Percentiles rank a stretch among this genome's conserved stretches.
phyloP scores from a whole-genome alignment of 192 early-diverging fungal genomes.

The Mycoemilia scoparia region DNA sequence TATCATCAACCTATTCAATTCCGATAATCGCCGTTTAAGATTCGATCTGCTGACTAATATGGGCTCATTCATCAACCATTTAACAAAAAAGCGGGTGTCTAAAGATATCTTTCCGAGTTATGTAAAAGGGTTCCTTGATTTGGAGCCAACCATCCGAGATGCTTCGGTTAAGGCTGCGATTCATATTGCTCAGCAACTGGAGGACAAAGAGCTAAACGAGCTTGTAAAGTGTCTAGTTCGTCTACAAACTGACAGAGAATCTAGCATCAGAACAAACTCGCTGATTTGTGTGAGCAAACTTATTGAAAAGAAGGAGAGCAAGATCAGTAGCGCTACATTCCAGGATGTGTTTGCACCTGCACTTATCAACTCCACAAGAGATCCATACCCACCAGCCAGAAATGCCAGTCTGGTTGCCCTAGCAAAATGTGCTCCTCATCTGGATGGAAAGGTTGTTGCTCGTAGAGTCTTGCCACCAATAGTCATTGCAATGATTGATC shows the following conservation, averaged over 20 bases:
- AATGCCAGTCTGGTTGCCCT: slow-evolving; percentile 60
- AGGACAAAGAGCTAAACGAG: slow-evolving; percentile 35
- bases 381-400: slow-evolving; percentile 75
- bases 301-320: slow-evolving; percentile 33
- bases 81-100: slow-evolving; percentile 46
- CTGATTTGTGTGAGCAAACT: slow-evolving; percentile 92
- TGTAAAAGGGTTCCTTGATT: slow-evolving; percentile 75
- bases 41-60: slow-evolving; percentile 72
- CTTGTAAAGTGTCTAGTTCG: slow-evolving; percentile 75
- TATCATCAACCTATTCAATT: slow-evolving; percentile 69
- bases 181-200: slow-evolving; percentile 48
- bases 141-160: slow-evolving; percentile 78
- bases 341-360: slow-evolving; percentile 69
- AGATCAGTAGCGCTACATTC: slow-evolving; percentile 51
- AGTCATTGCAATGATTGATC: slow-evolving; percentile 17
- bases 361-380: slow-evolving; percentile 60
- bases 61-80: slow-evolving; percentile 43
- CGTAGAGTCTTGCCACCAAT: slow-evolving; percentile 55
- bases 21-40: slow-evolving; percentile 71
- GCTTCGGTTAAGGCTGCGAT: slow-evolving; percentile 73
- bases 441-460: slow-evolving; percentile 49
- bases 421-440: slow-evolving; percentile 52
- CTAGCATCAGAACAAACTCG: slow-evolving; percentile 91
- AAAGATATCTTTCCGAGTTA: slow-evolving; percentile 79
- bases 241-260: slow-evolving; percentile 74